Conservation (phyloP, 164 flowering plant species). For the Stephania japonica region DNA sequence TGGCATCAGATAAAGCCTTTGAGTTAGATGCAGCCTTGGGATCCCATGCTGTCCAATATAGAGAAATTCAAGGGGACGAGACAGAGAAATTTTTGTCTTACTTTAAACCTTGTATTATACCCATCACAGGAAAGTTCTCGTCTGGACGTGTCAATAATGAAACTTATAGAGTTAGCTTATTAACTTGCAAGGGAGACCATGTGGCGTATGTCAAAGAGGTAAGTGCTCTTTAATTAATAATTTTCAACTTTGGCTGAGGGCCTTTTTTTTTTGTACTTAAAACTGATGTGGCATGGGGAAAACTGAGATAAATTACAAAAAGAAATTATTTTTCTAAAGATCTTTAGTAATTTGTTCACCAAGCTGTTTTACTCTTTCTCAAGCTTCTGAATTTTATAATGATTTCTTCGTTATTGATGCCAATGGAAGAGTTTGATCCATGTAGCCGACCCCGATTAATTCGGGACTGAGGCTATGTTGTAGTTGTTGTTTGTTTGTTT, state of each 20-base stretch:
- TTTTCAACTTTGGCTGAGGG: not conserved
- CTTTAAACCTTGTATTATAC: conserved; percentile 69
- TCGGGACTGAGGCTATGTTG: too few relatives aligned
- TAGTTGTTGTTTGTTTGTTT: too few relatives aligned
- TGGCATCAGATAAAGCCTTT: conserved; percentile 60
- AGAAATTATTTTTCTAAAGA: too few relatives aligned
- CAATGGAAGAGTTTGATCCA: too few relatives aligned
- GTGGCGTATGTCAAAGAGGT: conserved; percentile 62
- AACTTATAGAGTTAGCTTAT: conserved; percentile 36
- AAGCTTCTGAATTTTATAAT: too few relatives aligned
- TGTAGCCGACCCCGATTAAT: too few relatives aligned
- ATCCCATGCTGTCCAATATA: conserved; percentile 54
- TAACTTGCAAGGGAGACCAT: conserved; percentile 65
- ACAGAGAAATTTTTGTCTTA: conserved; percentile 67
- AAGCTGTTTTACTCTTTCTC: too few relatives aligned
- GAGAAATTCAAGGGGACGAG: conserved; percentile 64
- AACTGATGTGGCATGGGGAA: not conserved
- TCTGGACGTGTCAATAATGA: conserved; percentile 25
- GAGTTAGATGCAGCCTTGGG: conserved; percentile 63
- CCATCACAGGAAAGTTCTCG: conserved; percentile 47
- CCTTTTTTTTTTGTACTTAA: not conserved
- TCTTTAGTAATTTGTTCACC: too few relatives aligned
- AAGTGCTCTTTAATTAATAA: conserved; percentile 17
- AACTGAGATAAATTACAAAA: too few relatives aligned
- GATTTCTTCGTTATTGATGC: too few relatives aligned